Conservation (phyloP, 192 early-diverging fungal species). For the Coemansia sp. region DNA sequence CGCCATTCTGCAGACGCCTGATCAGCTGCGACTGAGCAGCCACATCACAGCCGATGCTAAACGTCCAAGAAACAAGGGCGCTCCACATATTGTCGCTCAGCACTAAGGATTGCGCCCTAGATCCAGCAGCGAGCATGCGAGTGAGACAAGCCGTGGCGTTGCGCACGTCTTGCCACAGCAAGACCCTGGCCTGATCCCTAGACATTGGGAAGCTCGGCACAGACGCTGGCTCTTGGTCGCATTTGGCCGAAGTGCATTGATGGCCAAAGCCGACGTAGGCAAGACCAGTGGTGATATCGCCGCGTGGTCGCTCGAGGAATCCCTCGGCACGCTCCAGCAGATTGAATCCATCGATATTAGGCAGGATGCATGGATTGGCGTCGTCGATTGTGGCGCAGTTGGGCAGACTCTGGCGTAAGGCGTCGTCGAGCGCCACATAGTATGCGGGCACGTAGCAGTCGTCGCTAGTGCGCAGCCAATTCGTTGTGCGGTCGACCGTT, state of each 20-base stretch:
- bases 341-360: slow-evolving; percentile 8
- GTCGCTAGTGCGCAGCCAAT: slow-evolving; percentile 18
- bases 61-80: slow-evolving; percentile 35
- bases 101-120: background rate
- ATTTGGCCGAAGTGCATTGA: slow-evolving; percentile 15
- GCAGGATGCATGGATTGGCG: background rate
- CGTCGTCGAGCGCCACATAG: background rate
- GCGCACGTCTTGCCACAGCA: slow-evolving; percentile 18
- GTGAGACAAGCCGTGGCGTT: slow-evolving; percentile 12
- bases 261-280: slow-evolving; percentile 39
- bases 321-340: slow-evolving; percentile 20
- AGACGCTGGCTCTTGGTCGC: background rate
- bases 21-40: slow-evolving; percentile 20
- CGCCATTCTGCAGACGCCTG: slow-evolving; percentile 16
- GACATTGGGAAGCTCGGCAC: background rate
- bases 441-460: slow-evolving; percentile 13
- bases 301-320: slow-evolving; percentile 8
- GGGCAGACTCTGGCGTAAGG: background rate
- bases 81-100: slow-evolving; percentile 39
- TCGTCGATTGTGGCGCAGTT: slow-evolving; percentile 1
- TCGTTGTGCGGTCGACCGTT: slow-evolving; percentile 4
- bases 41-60: slow-evolving; percentile 27
- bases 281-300: slow-evolving; percentile 16
- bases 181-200: background rate
- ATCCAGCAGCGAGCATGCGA: background rate